These are phyloP conservation scores for Oxyria digyna DNA, from an alignment of 148 eudicot genomes.

Conservation along the genomic window DNA sequence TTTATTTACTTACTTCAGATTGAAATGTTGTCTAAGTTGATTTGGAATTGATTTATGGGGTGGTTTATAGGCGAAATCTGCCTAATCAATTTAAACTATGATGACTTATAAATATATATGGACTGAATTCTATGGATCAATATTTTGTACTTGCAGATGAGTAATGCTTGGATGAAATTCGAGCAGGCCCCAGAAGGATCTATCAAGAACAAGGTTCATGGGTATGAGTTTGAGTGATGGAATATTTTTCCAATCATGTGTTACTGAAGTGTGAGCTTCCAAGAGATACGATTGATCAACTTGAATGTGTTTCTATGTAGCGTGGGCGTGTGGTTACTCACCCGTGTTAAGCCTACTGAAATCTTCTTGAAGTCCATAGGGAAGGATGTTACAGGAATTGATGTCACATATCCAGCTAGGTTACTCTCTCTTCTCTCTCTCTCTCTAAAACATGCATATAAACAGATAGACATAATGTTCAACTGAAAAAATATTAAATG, in stretches of 20 bases:
- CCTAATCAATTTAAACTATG: neutral
- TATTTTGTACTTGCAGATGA: constrained; percentile 45
- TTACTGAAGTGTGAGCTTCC: neutral
- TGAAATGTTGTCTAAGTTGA: no score
- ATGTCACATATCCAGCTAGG: constrained; percentile 77
- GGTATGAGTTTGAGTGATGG: constrained; percentile 34
- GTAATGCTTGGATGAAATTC: constrained; percentile 57
- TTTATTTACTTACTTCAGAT: no score
- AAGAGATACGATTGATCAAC: neutral
- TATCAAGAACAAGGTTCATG: constrained; percentile 78
- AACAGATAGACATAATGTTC: neutral
- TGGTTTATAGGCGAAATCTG: no score
- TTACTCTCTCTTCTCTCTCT: constrained; percentile 13
- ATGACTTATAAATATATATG: neutral
- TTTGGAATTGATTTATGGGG: no score
- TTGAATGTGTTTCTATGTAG: constrained; percentile 22
- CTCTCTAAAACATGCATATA: neutral
- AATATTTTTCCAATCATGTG: neutral
- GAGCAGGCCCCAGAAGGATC: constrained; percentile 80
- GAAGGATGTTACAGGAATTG: constrained; percentile 63
- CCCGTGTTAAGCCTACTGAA: constrained; percentile 91
- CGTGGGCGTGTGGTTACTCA: constrained; percentile 65
- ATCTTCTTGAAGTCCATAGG: constrained; percentile 81
- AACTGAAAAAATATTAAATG: neutral
- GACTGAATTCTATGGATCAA: neutral